phyloP scores from a whole-genome alignment of 2,329 filamentous ascomycete species.

The Magnaporthiopsis poae region DNA sequence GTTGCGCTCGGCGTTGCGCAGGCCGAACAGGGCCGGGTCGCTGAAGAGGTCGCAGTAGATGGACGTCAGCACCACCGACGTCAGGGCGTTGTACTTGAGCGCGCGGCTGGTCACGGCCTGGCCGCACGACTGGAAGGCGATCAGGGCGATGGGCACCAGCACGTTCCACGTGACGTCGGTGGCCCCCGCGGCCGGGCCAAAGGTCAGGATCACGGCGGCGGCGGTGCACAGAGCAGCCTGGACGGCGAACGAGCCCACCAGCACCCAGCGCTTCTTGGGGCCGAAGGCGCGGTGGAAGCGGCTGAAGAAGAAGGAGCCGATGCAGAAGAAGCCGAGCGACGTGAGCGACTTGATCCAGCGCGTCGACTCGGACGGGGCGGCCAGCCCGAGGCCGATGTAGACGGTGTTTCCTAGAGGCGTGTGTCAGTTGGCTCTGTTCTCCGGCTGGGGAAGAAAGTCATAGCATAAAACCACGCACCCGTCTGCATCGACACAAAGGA shows the following conservation, averaged over 20 bases:
- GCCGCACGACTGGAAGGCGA: constrained; percentile 63
- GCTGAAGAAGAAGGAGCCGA: constrained; percentile 63
- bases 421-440: background rate
- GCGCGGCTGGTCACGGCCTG: constrained; percentile 67
- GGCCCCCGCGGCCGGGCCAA: constrained; percentile 29
- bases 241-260: constrained; percentile 46
- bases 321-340: constrained; percentile 60
- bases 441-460: too few species aligned
- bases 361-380: constrained; percentile 41
- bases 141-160: constrained; percentile 55
- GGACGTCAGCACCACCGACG: constrained; percentile 70
- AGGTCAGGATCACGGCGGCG: constrained; percentile 45
- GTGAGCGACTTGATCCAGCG: constrained; percentile 64
- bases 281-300: constrained; percentile 56
- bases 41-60: constrained; percentile 74
- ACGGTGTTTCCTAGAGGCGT: constrained; percentile 56
- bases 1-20: constrained; percentile 40
- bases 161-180: constrained; percentile 48
- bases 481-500: constrained; percentile 80
- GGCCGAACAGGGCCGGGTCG: constrained; percentile 37
- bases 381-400: constrained; percentile 66
- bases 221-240: constrained; percentile 41
- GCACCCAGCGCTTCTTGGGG: constrained; percentile 54
- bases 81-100: constrained; percentile 59
- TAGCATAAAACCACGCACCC: constrained; percentile 33